Conservation (phyloP, 129 eudicot species). For the Heracleum sosnowskyi region DNA sequence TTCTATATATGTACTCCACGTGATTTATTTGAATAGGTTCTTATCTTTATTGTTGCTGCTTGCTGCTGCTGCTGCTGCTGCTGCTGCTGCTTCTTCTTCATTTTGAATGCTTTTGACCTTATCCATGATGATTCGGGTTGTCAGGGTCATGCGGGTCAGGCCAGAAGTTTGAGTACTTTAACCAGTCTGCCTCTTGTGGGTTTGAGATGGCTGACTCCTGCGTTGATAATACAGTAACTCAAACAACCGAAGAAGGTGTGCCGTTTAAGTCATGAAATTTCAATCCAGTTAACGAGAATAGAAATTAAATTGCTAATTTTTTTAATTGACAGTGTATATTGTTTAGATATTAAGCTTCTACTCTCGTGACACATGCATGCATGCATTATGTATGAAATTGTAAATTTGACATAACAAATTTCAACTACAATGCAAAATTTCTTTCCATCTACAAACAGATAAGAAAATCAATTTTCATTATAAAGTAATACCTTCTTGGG, state of each 20-base stretch:
- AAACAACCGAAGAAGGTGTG: no score
- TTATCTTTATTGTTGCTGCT: conserved; percentile 8
- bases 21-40: background rate
- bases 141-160: conserved; percentile 89
- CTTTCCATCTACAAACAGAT: conserved; percentile 13
- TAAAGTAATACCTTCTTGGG: conserved; percentile 9
- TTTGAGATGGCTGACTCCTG: conserved; percentile 72
- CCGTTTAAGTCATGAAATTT: no score
- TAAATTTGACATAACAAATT: background rate
- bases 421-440: conserved; percentile 18
- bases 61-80: no score
- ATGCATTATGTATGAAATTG: background rate
- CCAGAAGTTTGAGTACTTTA: conserved; percentile 94
- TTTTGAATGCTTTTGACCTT: conserved; percentile 16
- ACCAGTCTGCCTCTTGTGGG: conserved; percentile 86
- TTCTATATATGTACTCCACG: conserved; percentile 4
- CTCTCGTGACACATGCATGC: background rate
- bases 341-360: no score
- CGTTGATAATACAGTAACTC: conserved; percentile 6
- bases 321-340: no score
- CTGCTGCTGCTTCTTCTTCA: background rate
- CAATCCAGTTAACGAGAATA: no score
- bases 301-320: no score
- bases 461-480: background rate
- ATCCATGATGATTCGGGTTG: conserved; percentile 84